These are phyloP conservation scores for Prinsepia uniflora DNA, from an alignment of 306 rosid species.

Conservation along the genomic window DNA sequence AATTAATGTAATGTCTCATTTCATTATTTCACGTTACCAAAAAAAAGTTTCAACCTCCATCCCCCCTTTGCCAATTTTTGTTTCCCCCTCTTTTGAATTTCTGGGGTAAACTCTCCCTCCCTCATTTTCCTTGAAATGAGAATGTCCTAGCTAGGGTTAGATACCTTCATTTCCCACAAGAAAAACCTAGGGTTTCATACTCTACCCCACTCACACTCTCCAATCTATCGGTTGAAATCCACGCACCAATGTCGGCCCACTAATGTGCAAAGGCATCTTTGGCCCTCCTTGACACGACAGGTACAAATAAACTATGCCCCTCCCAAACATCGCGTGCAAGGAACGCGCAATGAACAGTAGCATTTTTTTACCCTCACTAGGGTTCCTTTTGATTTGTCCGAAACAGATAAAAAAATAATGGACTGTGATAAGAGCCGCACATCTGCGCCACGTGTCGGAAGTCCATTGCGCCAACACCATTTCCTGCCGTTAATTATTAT, in stretches of 20 bases:
- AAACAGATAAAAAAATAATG: conserved; percentile 10
- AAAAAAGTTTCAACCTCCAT: neutral
- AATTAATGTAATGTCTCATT: neutral
- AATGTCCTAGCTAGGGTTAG: conserved; percentile 49
- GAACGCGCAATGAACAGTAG: conserved; percentile 36
- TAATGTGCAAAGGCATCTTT: conserved; percentile 66
- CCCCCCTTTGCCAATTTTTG: neutral
- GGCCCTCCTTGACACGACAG: conserved; percentile 63
- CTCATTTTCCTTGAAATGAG: neutral
- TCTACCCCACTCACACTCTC: conserved; percentile 30
- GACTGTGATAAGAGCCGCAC: conserved; percentile 60
- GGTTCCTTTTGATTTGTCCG: conserved; percentile 51
- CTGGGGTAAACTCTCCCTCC: no score
- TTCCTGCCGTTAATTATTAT: conserved; percentile 8
- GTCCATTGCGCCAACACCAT: conserved; percentile 15
- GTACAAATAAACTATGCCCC: conserved; percentile 33
- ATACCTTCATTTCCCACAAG: conserved; percentile 35
- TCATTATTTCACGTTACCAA: neutral
- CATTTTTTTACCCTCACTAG: conserved; percentile 40
- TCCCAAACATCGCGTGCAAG: conserved; percentile 38
- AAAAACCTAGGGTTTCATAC: conserved; percentile 63
- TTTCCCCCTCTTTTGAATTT: neutral
- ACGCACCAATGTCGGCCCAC: conserved; percentile 48
- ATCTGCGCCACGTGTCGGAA: conserved; percentile 29
- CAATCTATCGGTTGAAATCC: neutral